Evolutionary conservation across 176 grass and related monocot species (phyloP), one percentile per base, ranked within the genome.

Genomic region (Hsuehochloa calcarea): DNA sequence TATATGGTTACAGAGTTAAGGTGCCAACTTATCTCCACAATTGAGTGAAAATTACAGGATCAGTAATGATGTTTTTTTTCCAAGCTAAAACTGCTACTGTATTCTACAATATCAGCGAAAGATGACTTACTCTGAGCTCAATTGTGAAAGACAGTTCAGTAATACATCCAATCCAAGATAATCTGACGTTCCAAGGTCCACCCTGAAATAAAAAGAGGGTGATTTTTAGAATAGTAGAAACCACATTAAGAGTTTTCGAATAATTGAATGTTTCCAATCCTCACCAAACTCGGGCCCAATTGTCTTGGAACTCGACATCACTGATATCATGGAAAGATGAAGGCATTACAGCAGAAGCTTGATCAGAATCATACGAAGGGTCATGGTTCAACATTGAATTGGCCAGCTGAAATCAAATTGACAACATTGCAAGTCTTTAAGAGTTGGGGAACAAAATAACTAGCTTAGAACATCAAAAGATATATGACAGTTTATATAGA

Each of bases 261-360:
- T 55, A 65, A 51, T 5, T 64, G 14, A 47, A 72, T 65, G 15
- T 22, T 79, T 82, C 29, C 6, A 39, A 85, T 83, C 49, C 81
- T 91, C 77, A 95, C 96, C 93, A 90, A 79, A 98, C 89, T 83
- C 93, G 92, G 62, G 55, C 93, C 96, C 90, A 95, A 80, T 84
- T 95, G 29, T 95, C 96, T 87, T 98, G 96, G 78, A 98, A 98
- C 77, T 98, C 87, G 0, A 98, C 65, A 85, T 95, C 83, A 39
- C 89, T 87, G 68, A 95, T 95, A 80, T 98, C 93, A 69, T 98
- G 95, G 85, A 98, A 95, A 77, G 95, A 95, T 77, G 95, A 98
- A 85, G 95, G 87, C 89, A 98, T 93, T 80, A 65, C 74, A 65
- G 75, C 29, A 68, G 89, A 90, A 83, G 93, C 83, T 88, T 92